Percentiles rank a stretch among this genome's conserved stretches.
Evolutionary conservation across 345 rosid species (phyloP).

Genomic region (Garcia nutans): DNA sequence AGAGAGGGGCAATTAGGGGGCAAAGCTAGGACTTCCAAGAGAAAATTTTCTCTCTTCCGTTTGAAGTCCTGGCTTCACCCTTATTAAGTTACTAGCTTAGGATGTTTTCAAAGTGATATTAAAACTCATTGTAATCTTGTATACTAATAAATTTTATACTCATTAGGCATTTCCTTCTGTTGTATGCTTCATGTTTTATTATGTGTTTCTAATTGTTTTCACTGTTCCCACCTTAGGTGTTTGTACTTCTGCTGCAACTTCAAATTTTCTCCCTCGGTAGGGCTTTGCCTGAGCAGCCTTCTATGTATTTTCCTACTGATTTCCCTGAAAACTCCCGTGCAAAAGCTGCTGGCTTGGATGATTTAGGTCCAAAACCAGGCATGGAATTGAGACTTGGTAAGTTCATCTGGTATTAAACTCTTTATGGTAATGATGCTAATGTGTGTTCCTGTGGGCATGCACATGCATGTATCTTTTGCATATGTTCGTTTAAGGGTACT

Average conservation of each 20-base stretch:
- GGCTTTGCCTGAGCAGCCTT: constrained; percentile 78
- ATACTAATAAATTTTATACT: not conserved
- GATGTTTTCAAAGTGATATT: not conserved
- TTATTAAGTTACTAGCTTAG: not conserved
- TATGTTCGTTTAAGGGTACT: not conserved
- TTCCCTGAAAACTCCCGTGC: constrained; percentile 62
- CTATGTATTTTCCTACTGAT: constrained; percentile 46
- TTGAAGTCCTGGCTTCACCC: too few species aligned
- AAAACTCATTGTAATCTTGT: not conserved
- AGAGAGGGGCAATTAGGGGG: too few species aligned
- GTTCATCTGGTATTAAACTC: constrained; percentile 22
- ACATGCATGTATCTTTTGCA: not conserved
- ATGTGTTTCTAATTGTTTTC: constrained; percentile 8
- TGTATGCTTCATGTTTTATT: constrained; percentile 7
- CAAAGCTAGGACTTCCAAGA: too few species aligned
- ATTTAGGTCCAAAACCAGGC: constrained; percentile 77
- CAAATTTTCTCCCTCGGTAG: constrained; percentile 74
- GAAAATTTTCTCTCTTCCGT: too few species aligned
- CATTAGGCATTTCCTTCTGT: not conserved
- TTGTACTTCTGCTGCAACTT: constrained; percentile 89
- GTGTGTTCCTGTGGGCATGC: not conserved
- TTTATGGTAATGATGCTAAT: not conserved
- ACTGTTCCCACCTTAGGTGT: constrained; percentile 50
- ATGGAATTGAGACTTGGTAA: constrained; percentile 70
- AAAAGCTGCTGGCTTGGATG: constrained; percentile 59